Percentiles rank a stretch among this genome's conserved stretches.
These are phyloP conservation scores for Citrus sinensis DNA, from an alignment of 345 rosid species.

Conservation along the genomic window DNA sequence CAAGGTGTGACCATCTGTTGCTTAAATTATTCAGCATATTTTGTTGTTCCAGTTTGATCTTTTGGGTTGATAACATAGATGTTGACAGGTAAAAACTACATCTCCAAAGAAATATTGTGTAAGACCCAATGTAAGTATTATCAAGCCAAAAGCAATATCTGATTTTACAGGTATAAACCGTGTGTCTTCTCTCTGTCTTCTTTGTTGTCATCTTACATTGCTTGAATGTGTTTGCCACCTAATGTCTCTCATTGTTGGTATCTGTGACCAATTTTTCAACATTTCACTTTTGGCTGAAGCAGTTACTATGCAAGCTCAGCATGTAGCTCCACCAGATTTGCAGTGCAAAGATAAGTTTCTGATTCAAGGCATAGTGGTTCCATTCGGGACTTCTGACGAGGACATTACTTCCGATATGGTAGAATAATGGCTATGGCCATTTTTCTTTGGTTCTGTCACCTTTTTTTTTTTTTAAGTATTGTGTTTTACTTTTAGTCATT, in stretches of 20 bases:
- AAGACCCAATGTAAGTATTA: constrained; percentile 46
- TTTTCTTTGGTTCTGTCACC: not conserved
- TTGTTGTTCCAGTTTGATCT: not conserved
- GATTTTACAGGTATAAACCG: constrained; percentile 36
- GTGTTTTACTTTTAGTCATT: not conserved
- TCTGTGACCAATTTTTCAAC: not conserved
- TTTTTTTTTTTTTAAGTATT: not conserved
- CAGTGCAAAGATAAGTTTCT: constrained; percentile 62
- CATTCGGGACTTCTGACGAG: constrained; percentile 39
- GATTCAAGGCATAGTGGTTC: constrained; percentile 46
- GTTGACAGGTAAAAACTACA: constrained; percentile 53
- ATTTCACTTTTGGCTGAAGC: constrained; percentile 6
- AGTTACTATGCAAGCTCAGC: constrained; percentile 60
- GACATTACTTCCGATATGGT: constrained; percentile 42
- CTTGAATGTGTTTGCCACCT: not conserved
- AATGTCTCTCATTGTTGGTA: not conserved
- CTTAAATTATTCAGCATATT: not conserved
- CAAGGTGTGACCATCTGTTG: constrained; percentile 32
- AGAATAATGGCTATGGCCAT: not conserved
- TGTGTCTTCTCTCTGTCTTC: not conserved
- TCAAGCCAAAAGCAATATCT: constrained; percentile 38
- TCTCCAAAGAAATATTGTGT: constrained; percentile 56
- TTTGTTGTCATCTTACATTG: not conserved
- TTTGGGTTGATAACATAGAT: not conserved
- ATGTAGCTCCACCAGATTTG: constrained; percentile 43